Conservation (phyloP, 805 yeast species). For the Metschnikowia aberdeeniae region DNA sequence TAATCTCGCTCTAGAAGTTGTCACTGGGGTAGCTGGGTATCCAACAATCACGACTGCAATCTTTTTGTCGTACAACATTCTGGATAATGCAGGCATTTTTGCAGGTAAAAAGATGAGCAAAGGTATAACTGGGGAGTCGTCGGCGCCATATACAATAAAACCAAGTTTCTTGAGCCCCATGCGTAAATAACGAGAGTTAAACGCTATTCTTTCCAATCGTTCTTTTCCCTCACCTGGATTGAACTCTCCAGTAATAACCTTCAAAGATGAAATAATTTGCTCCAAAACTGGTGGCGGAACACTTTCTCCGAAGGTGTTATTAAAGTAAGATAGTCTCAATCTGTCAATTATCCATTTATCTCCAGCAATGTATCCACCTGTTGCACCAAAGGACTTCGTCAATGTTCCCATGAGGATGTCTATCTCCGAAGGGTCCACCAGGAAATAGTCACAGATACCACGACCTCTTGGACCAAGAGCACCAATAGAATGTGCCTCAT, state of each 20-base stretch:
- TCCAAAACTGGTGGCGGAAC: constrained; percentile 88
- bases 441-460: constrained; percentile 93
- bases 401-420: constrained; percentile 97
- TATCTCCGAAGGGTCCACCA: constrained; percentile 66
- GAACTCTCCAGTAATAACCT: constrained; percentile 73
- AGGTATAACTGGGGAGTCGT: constrained; percentile 96
- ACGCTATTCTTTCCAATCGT: constrained; percentile 88
- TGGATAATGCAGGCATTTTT: constrained; percentile 88
- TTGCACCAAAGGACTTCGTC: constrained; percentile 97
- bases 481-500: constrained; percentile 98
- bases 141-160: constrained; percentile 89
- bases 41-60: constrained; percentile 96
- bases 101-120: constrained; percentile 83
- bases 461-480: constrained; percentile 95
- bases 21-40: constrained; percentile 94
- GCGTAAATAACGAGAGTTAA: constrained; percentile 90
- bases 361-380: constrained; percentile 96
- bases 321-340: constrained; percentile 67
- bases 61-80: constrained; percentile 71
- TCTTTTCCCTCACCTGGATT: constrained; percentile 92
- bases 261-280: constrained; percentile 79
- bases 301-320: constrained; percentile 76
- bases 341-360: constrained; percentile 64
- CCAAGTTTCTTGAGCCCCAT: constrained; percentile 89
- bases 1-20: constrained; percentile 84